A percentile compares a stretch with the other conserved stretches of the same genome.
Evolutionary conservation across 768 basidiomycete genomes (phyloP).

Genomic region (Hemileccinum rubropunctum): DNA sequence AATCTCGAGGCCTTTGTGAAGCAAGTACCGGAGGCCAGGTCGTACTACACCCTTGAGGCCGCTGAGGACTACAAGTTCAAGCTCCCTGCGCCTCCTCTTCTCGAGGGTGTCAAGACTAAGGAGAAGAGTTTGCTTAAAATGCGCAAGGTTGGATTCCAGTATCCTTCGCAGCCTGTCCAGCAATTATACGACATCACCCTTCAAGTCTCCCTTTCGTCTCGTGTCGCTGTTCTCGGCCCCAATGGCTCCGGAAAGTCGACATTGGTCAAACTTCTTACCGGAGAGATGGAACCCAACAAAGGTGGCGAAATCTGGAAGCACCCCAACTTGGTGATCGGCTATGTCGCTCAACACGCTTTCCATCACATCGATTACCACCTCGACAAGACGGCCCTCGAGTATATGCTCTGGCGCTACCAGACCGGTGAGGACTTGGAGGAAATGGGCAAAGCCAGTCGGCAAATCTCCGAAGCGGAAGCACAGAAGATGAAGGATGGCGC

Average conservation of each 20-base stretch:
- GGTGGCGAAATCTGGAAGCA: conserved; percentile 99
- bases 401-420: conserved; percentile 99
- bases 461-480: conserved; percentile 83
- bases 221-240: conserved; percentile 97
- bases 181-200: conserved; percentile 94
- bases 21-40: conserved; percentile 94
- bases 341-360: conserved; percentile 99
- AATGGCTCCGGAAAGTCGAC: conserved; percentile 99
- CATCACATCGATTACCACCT: conserved; percentile 98
- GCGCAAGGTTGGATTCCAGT: conserved; percentile 97
- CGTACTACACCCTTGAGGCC: conserved; percentile 95
- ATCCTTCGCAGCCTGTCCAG: conserved; percentile 80
- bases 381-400: conserved; percentile 98
- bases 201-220: conserved; percentile 96
- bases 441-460: conserved; percentile 86
- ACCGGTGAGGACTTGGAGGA: conserved; percentile 98
- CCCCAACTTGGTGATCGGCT: conserved; percentile 98
- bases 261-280: conserved; percentile 94
- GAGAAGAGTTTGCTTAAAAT: conserved; percentile 97
- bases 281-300: conserved; percentile 94
- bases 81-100: conserved; percentile 93
- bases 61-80: conserved; percentile 98
- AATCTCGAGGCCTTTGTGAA: conserved; percentile 95
- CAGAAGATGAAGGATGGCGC: conserved; percentile 98
- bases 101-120: conserved; percentile 99